These are phyloP conservation scores for Agaricus sinodeliciosus DNA, from an alignment of 768 basidiomycete genomes.

Conservation along the genomic window DNA sequence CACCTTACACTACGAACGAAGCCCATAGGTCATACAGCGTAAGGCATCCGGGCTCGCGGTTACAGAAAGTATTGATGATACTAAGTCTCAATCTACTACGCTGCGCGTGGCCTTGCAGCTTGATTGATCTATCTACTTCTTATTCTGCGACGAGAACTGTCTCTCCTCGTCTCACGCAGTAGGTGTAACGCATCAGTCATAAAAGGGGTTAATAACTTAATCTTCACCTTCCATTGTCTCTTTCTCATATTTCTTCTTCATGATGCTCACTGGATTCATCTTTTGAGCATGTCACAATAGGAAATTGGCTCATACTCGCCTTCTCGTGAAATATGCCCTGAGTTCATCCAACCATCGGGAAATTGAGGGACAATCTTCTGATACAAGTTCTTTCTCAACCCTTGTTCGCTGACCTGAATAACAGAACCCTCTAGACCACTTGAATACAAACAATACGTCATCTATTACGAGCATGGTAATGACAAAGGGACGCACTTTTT, in stretches of 20 bases:
- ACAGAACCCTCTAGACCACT: conserved; percentile 60
- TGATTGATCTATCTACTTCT: no score
- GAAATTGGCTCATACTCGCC: conserved; percentile 34
- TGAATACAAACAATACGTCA: neutral
- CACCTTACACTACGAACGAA: no score
- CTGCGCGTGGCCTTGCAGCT: no score
- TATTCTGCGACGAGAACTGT: no score
- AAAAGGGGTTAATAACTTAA: neutral
- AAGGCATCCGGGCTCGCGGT: no score
- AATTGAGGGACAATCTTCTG: conserved; percentile 83
- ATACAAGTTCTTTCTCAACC: conserved; percentile 71
- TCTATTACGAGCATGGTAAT: no score
- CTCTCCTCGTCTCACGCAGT: no score
- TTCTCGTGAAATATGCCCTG: conserved; percentile 82
- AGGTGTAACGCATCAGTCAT: no score
- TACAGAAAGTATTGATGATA: no score
- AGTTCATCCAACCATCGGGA: conserved; percentile 80
- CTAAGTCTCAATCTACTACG: no score
- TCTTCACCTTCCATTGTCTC: conserved; percentile 59
- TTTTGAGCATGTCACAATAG: neutral
- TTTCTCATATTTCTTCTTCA: conserved; percentile 78
- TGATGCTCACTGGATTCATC: conserved; percentile 56
- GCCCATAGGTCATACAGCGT: no score
- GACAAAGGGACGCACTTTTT: conserved; percentile 26
- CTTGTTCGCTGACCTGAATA: conserved; percentile 75